These are phyloP conservation scores for Sordariomycetes sp. DNA, from an alignment of 2,329 filamentous ascomycete genomes.

Conservation along the genomic window DNA sequence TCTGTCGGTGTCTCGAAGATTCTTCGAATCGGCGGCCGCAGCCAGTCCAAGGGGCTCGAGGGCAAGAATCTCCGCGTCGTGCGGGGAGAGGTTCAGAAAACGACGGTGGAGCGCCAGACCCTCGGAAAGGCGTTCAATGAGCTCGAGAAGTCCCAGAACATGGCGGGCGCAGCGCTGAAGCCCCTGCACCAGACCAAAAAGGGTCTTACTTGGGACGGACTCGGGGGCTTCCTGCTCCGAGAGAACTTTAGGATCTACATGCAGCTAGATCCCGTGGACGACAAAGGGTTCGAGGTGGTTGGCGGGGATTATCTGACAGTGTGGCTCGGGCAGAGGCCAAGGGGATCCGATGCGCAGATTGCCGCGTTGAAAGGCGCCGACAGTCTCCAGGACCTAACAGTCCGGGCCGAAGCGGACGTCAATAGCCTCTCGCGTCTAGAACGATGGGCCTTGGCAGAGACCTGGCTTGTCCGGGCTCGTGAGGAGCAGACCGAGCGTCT, in stretches of 20 bases:
- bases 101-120: neutral
- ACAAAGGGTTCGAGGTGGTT: neutral
- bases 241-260: neutral
- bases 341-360: neutral
- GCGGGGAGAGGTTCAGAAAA: constrained; percentile 26
- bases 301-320: neutral
- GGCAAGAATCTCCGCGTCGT: constrained; percentile 13
- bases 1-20: constrained; percentile 48
- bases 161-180: neutral
- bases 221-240: neutral
- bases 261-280: neutral
- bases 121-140: neutral
- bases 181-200: neutral
- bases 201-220: constrained; percentile 25
- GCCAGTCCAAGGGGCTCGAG: neutral
- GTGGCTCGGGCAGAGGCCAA: neutral
- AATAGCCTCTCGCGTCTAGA: neutral
- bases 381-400: neutral
- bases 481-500: constrained; percentile 38
- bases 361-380: neutral
- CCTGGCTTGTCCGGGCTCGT: constrained; percentile 19
- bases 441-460: neutral
- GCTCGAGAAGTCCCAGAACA: neutral
- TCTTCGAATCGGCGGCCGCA: constrained; percentile 54
- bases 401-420: neutral